Conservation (phyloP, 2,329 filamentous ascomycete species). For the Dryadomyces quercus-mongolicae region DNA sequence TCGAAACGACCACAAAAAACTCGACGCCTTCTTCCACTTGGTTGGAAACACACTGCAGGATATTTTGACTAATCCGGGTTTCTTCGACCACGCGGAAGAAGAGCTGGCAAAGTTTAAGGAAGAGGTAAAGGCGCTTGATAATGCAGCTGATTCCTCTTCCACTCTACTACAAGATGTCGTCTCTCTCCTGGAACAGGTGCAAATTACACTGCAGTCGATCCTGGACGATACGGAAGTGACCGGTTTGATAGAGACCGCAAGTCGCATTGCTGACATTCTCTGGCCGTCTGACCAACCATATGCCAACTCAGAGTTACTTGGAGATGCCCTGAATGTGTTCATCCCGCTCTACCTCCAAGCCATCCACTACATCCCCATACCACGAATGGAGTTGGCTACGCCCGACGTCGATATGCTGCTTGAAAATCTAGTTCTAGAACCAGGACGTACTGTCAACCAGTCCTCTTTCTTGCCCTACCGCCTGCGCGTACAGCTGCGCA, state of each 20-base stretch:
- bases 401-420: constrained; percentile 76
- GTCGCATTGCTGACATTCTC: constrained; percentile 57
- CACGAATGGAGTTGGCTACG: constrained; percentile 74
- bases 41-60: constrained; percentile 64
- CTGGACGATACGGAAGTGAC: constrained; percentile 60
- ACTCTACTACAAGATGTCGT: constrained; percentile 63
- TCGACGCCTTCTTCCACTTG: constrained; percentile 65
- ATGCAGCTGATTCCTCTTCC: constrained; percentile 36
- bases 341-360: constrained; percentile 64
- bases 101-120: constrained; percentile 37
- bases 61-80: constrained; percentile 74
- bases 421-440: constrained; percentile 84
- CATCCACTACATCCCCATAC: constrained; percentile 81
- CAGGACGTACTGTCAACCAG: constrained; percentile 69
- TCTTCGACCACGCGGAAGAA: constrained; percentile 62
- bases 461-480: constrained; percentile 84
- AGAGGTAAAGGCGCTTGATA: constrained; percentile 44
- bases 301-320: constrained; percentile 58
- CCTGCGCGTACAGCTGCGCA: constrained; percentile 70
- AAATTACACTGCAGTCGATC: constrained; percentile 56
- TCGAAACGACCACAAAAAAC: constrained; percentile 64
- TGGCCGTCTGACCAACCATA: constrained; percentile 48
- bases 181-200: constrained; percentile 54
- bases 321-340: constrained; percentile 69
- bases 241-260: constrained; percentile 53